Conservation (phyloP, 2,329 filamentous ascomycete genomes). For the Claviceps capensis region DNA sequence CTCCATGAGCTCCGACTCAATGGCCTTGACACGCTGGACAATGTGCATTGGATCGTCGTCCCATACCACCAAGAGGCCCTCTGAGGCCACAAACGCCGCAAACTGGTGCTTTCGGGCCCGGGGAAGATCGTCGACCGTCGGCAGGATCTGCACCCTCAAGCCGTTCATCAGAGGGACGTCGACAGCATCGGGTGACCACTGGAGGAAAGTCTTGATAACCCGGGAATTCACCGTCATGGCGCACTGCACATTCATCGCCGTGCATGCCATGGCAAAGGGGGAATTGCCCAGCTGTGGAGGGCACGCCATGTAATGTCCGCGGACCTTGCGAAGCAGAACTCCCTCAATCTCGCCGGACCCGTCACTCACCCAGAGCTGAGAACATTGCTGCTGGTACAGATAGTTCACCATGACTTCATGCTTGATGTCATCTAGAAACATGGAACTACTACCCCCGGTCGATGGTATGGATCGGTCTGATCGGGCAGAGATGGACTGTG, state of each 20-base stretch:
- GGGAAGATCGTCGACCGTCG: conserved; percentile 55
- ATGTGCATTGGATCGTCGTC: conserved; percentile 66
- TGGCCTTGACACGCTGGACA: conserved; percentile 52
- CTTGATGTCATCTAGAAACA: conserved; percentile 58
- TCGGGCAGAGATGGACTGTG: conserved; percentile 29
- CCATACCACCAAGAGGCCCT: conserved; percentile 65
- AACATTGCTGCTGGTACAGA: conserved; percentile 67
- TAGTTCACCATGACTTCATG: conserved; percentile 78
- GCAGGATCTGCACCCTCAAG: conserved; percentile 62
- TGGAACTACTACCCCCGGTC: conserved; percentile 33
- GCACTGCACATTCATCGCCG: conserved; percentile 60
- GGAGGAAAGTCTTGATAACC: conserved; percentile 65
- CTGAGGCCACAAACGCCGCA: conserved; percentile 61
- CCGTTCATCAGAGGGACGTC: conserved; percentile 67
- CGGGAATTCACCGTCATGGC: conserved; percentile 72
- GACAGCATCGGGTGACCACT: conserved; percentile 57
- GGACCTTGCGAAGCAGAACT: conserved; percentile 54
- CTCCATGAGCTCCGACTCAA: conserved; percentile 66
- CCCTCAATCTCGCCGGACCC: conserved; percentile 56
- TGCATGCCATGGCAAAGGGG: conserved; percentile 48
- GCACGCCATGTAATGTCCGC: conserved; percentile 59
- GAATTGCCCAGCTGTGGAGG: conserved; percentile 51
- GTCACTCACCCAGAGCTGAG: conserved; percentile 59
- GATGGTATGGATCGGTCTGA: conserved; percentile 30
- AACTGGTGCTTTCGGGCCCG: conserved; percentile 66